Base-by-base conservation (phyloP, 2,329 filamentous ascomycete species). In the Colletotrichum sp. region DNA sequence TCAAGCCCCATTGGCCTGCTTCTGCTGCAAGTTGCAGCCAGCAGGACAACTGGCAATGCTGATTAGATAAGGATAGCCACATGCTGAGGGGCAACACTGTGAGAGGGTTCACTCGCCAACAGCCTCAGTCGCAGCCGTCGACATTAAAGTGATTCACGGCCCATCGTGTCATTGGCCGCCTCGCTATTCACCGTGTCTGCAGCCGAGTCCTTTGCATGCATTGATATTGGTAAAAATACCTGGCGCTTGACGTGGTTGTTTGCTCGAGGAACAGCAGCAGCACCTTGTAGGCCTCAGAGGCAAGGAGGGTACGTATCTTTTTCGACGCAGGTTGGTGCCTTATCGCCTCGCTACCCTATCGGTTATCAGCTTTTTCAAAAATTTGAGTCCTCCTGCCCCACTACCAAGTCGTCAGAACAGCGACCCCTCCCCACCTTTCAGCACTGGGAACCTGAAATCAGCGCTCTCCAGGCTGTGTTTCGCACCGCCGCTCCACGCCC, bases 271-370 rank as follows among this genome's bases (percentile, higher is more conserved):
- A 68, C 12, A 28, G 18, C 10, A 8, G 60, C 28, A 34, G 60
- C 3, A 60, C 44, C 44, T 52, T 22, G 44, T 22, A 22, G 44
- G n/a, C 59, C 26, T 63, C 12, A 24, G 28, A 36, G 59, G 28
- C 30, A 63, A 24, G n/a, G 5, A 18, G 8, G n/a, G 39, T 68
- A 72, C 69, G 73, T 75, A 75, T 44, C 64, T 62, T 32, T 44
- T 13, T 3, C 10, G 26, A 18, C 6, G 44, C 44, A 52, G 39
- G 44, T 68, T 52, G 73, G 64, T 67, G 67, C 71, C 75, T 76
- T 75, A 76, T 76, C 75, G 71, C 60, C 32, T 76, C 72, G 60
- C 71, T 71, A 71, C 65, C 75, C 65, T 76, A 75, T 75, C 75
- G 71, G 24, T 71, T 75, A 71, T 71, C 75, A 75, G 64, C 73